These are phyloP conservation scores for Abrus pulchellus DNA, from an alignment of 306 rosid species.

Conservation along the genomic window DNA sequence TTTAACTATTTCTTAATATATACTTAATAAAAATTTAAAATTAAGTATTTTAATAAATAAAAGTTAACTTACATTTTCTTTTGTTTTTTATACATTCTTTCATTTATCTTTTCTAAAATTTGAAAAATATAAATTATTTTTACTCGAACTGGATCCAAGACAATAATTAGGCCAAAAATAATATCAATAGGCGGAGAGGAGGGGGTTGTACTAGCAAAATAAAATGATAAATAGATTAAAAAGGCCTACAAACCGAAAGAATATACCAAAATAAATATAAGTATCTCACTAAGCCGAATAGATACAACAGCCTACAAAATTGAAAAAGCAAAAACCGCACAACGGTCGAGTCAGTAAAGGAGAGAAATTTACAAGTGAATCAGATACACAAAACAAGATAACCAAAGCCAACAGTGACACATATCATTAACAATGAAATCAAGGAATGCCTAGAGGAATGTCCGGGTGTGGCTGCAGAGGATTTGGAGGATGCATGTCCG, in stretches of 20 bases:
- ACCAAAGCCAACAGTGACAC: slow-evolving; percentile 36
- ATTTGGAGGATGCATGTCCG: slow-evolving; percentile 46
- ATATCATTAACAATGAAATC: slow-evolving; percentile 35
- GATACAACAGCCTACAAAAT: slow-evolving; percentile 45
- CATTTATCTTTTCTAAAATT: too few relatives aligned
- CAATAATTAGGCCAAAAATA: too few relatives aligned
- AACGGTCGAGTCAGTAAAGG: background rate
- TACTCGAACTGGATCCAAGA: too few relatives aligned
- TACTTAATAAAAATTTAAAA: too few relatives aligned
- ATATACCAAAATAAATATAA: background rate
- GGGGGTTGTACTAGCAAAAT: background rate
- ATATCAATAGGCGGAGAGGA: background rate
- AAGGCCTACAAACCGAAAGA: slow-evolving; percentile 2
- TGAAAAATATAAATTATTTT: too few relatives aligned
- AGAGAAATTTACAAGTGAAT: slow-evolving; percentile 54
- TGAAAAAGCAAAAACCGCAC: slow-evolving; percentile 9
- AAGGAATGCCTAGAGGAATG: slow-evolving; percentile 35
- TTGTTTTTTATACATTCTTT: too few relatives aligned
- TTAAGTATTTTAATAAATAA: too few relatives aligned
- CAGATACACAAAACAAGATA: slow-evolving; percentile 33
- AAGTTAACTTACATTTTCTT: too few relatives aligned
- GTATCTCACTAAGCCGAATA: slow-evolving; percentile 31
- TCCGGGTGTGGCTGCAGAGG: slow-evolving; percentile 47
- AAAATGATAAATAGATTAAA: background rate
- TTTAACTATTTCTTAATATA: too few relatives aligned